Conservation (phyloP, 2,329 filamentous ascomycete genomes). For the Aspergillus ochraceus region DNA sequence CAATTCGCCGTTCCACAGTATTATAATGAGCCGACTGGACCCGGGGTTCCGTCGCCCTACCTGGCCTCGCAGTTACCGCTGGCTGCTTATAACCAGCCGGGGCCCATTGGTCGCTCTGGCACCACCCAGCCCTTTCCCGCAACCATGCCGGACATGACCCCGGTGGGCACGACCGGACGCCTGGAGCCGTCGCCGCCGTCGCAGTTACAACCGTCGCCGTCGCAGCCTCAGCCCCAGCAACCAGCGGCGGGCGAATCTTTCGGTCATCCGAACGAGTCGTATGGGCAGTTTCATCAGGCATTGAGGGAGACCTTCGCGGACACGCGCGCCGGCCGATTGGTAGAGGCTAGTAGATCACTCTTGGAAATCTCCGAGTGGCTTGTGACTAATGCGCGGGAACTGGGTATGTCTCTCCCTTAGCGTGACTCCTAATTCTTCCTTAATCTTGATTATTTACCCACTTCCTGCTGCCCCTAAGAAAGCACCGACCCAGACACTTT, state of each 20-base stretch:
- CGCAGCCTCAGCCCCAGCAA: slow-evolving; percentile 31
- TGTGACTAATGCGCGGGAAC: slow-evolving; percentile 62
- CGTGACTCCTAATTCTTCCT: slow-evolving; percentile 19
- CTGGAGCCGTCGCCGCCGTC: slow-evolving; percentile 30
- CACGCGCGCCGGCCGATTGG: slow-evolving; percentile 62
- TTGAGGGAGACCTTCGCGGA: slow-evolving; percentile 68
- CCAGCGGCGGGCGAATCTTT: slow-evolving; percentile 31
- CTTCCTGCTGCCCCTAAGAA: neutral
- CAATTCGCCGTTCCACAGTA: slow-evolving; percentile 72
- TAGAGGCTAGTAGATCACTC: slow-evolving; percentile 59
- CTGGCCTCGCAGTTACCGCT: slow-evolving; percentile 64
- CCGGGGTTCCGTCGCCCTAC: slow-evolving; percentile 61
- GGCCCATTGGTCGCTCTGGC: slow-evolving; percentile 54
- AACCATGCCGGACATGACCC: slow-evolving; percentile 52
- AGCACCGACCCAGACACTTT: neutral
- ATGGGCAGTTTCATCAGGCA: slow-evolving; percentile 59
- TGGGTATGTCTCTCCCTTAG: slow-evolving; percentile 56
- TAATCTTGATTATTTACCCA: neutral
- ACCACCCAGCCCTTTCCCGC: slow-evolving; percentile 53
- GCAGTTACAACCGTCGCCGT: slow-evolving; percentile 26
- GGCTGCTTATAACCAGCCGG: slow-evolving; percentile 61
- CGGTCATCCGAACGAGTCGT: slow-evolving; percentile 64
- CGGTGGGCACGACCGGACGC: slow-evolving; percentile 38
- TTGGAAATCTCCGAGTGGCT: slow-evolving; percentile 67
- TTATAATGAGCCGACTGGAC: slow-evolving; percentile 68